phyloP scores from a whole-genome alignment of 495 filamentous ascomycete genomes.

The Elaphomyces granulatus region DNA sequence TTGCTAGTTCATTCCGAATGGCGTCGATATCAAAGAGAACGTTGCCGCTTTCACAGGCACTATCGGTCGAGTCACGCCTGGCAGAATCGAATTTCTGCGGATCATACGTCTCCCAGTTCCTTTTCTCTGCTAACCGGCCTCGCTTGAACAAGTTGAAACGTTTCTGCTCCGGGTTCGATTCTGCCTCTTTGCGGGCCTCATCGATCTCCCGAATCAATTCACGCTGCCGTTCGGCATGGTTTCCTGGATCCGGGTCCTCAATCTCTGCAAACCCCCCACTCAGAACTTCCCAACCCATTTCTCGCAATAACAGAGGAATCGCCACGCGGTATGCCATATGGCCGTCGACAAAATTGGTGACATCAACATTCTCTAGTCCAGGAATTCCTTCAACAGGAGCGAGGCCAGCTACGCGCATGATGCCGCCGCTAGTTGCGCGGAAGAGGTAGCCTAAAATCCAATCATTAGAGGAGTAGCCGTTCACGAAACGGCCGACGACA shows the following conservation, averaged over 20 bases:
- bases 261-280: conserved; percentile 95
- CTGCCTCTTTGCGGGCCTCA: conserved; percentile 75
- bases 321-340: conserved; percentile 94
- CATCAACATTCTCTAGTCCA: conserved; percentile 79
- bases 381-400: conserved; percentile 61
- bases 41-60: conserved; percentile 19
- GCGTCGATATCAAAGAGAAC: conserved; percentile 95
- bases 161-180: conserved; percentile 55
- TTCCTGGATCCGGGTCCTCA: conserved; percentile 92
- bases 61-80: conserved; percentile 11
- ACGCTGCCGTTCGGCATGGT: conserved; percentile 71
- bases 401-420: conserved; percentile 82
- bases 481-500: conserved; percentile 82
- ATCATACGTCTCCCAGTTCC: conserved; percentile 93
- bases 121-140: conserved; percentile 62
- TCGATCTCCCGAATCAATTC: conserved; percentile 96
- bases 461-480: conserved; percentile 86
- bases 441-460: conserved; percentile 99
- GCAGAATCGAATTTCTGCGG: conserved; percentile 24
- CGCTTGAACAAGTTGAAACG: conserved; percentile 67
- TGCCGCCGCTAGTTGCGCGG: conserved; percentile 83
- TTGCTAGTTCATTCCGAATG: conserved; percentile 72
- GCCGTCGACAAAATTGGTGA: conserved; percentile 72
- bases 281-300: conserved; percentile 78
- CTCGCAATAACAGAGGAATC: conserved; percentile 74